phyloP scores from a whole-genome alignment of 2,329 filamentous ascomycete genomes.

The Trichoderma citrinoviride region DNA sequence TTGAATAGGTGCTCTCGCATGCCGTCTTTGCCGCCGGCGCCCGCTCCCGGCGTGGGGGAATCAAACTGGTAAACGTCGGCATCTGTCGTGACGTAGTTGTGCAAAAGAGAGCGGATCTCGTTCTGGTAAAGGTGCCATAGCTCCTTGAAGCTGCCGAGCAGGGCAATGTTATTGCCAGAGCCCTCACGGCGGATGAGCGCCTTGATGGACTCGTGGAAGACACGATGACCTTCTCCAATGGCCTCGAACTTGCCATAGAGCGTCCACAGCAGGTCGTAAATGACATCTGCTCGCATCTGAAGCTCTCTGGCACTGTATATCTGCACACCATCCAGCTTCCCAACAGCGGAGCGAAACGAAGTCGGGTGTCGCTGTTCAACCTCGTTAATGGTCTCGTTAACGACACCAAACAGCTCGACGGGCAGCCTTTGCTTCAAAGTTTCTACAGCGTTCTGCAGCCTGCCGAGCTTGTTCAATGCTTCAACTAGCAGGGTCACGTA shows the following conservation, averaged over 20 bases:
- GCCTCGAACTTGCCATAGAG: conserved; percentile 96
- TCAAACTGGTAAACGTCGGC: conserved; percentile 69
- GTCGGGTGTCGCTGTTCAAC: conserved; percentile 91
- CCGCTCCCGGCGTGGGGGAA: conserved; percentile 50
- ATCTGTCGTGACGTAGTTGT: conserved; percentile 94
- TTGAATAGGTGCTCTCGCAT: conserved; percentile 73
- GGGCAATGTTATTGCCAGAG: conserved; percentile 57
- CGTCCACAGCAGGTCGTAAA: conserved; percentile 88
- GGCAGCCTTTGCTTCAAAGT: conserved; percentile 89
- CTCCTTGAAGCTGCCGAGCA: conserved; percentile 90
- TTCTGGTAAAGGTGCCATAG: conserved; percentile 98
- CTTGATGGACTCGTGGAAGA: conserved; percentile 88
- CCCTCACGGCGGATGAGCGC: conserved; percentile 83
- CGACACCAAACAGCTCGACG: conserved; percentile 88
- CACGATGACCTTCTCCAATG: conserved; percentile 90
- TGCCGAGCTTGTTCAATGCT: conserved; percentile 82
- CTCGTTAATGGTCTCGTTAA: conserved; percentile 92
- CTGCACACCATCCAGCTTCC: conserved; percentile 55
- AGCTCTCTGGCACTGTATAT: conserved; percentile 68
- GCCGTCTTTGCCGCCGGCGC: conserved; percentile 45
- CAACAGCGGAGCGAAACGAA: conserved; percentile 61
- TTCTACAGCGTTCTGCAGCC: conserved; percentile 81
- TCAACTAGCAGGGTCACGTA: conserved; percentile 88
- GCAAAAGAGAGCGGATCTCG: conserved; percentile 89
- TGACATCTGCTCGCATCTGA: conserved; percentile 75